Conservation (phyloP, 108 stramenopile species). For the Pseudonitzschia delicatissima region DNA sequence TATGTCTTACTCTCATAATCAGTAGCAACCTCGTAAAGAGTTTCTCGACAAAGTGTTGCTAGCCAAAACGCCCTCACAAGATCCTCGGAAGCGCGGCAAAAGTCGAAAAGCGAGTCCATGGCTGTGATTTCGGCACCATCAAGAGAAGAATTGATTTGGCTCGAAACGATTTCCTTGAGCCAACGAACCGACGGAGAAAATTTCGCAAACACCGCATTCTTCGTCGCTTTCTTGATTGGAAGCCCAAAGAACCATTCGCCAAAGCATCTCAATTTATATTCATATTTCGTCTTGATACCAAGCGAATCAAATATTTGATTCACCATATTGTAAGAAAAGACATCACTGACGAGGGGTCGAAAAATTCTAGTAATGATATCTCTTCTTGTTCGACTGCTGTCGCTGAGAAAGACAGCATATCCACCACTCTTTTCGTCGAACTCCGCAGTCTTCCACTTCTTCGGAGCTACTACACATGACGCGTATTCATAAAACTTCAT, state of each 20-base stretch:
- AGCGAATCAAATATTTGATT: slow-evolving; percentile 57
- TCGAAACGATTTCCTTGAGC: slow-evolving; percentile 54
- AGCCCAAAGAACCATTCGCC: slow-evolving; percentile 77
- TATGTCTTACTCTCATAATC: slow-evolving; percentile 68
- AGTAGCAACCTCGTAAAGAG: slow-evolving; percentile 45
- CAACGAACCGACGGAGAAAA: slow-evolving; percentile 68
- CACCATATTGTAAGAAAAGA: slow-evolving; percentile 71
- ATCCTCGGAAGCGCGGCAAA: slow-evolving; percentile 63
- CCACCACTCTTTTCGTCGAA: slow-evolving; percentile 30
- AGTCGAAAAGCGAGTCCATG: slow-evolving; percentile 48
- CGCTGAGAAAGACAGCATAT: slow-evolving; percentile 51
- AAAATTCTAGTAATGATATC: slow-evolving; percentile 66
- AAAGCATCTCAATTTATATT: slow-evolving; percentile 65
- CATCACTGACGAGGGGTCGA: slow-evolving; percentile 60
- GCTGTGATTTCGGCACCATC: slow-evolving; percentile 16
- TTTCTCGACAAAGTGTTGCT: slow-evolving; percentile 62
- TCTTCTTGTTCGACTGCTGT: slow-evolving; percentile 54
- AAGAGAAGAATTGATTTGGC: slow-evolving; percentile 20
- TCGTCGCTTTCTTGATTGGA: slow-evolving; percentile 38
- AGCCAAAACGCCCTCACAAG: slow-evolving; percentile 70
- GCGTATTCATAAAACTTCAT: slow-evolving; percentile 37
- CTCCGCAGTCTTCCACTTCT: slow-evolving; percentile 27
- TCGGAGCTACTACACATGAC: slow-evolving; percentile 24
- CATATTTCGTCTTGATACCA: slow-evolving; percentile 54
- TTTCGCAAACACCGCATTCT: slow-evolving; percentile 47